Percentiles rank a stretch among this genome's conserved stretches.
These are phyloP conservation scores for Coemansia sp. DNA, from an alignment of 192 early-diverging fungal species.

Conservation along the genomic window DNA sequence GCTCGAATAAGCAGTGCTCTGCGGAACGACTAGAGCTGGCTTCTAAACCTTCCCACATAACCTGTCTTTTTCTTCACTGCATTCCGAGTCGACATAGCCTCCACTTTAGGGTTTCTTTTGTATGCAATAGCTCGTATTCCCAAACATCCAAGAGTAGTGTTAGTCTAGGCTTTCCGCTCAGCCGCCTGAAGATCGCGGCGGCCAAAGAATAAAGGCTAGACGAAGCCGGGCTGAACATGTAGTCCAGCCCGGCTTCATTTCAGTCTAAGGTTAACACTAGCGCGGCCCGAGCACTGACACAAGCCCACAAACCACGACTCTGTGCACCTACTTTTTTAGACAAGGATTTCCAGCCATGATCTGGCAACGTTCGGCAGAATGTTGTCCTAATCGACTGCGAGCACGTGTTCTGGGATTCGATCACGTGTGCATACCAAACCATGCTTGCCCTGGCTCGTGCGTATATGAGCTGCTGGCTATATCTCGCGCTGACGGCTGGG, in stretches of 20 bases:
- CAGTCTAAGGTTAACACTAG: constrained; percentile 14
- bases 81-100: too few relatives aligned
- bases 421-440: neutral
- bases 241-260: neutral
- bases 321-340: constrained; percentile 21
- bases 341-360: neutral
- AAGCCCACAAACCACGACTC: constrained; percentile 11
- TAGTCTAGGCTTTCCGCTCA: constrained; percentile 3
- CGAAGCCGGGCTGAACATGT: neutral
- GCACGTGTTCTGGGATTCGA: neutral
- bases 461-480: neutral
- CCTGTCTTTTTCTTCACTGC: too few relatives aligned
- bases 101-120: too few relatives aligned
- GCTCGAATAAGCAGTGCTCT: constrained; percentile 42
- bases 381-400: neutral
- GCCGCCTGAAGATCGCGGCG: neutral
- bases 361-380: neutral
- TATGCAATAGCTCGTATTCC: neutral
- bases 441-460: neutral
- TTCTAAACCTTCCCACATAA: too few relatives aligned
- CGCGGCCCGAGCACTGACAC: neutral
- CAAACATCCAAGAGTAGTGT: neutral
- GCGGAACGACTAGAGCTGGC: too few relatives aligned
- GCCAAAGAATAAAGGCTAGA: neutral
- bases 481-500: neutral